Evolutionary conservation across 495 filamentous ascomycete species (phyloP).

Genomic region (Neurospora pannonica): DNA sequence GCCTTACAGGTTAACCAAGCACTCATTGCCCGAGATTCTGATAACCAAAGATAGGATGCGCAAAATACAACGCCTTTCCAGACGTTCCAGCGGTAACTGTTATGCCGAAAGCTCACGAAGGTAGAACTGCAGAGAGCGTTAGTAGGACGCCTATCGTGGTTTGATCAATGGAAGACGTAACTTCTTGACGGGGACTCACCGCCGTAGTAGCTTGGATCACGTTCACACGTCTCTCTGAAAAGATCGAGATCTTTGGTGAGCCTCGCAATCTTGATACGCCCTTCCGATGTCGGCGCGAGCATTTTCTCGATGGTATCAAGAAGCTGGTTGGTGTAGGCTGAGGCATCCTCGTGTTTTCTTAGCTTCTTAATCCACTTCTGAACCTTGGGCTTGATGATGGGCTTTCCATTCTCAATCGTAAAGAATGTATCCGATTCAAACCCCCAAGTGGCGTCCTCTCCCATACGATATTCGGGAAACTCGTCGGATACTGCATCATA

Average conservation of each 20-base stretch:
- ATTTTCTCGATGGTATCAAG: background rate
- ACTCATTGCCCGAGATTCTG: no score
- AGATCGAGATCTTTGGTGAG: background rate
- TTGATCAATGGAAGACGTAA: background rate
- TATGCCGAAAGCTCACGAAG: background rate
- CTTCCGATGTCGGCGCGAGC: background rate
- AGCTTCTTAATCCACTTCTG: background rate
- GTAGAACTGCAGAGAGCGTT: background rate
- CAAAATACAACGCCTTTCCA: background rate
- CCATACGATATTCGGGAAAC: background rate
- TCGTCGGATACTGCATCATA: background rate
- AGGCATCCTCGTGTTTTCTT: background rate
- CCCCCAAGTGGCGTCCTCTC: background rate
- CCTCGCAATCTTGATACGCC: background rate
- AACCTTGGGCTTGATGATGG: background rate
- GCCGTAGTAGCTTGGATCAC: background rate
- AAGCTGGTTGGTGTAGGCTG: background rate
- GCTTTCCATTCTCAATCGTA: background rate
- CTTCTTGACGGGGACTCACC: background rate
- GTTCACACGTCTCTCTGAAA: background rate
- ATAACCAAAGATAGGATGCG: background rate
- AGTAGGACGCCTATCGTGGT: background rate
- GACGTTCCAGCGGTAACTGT: background rate
- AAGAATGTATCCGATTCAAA: slow-evolving; percentile 3
- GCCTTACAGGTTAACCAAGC: no score